Evolutionary conservation across 208 protist species (phyloP).

Genomic region (Tritrichomonas foetus): DNA sequence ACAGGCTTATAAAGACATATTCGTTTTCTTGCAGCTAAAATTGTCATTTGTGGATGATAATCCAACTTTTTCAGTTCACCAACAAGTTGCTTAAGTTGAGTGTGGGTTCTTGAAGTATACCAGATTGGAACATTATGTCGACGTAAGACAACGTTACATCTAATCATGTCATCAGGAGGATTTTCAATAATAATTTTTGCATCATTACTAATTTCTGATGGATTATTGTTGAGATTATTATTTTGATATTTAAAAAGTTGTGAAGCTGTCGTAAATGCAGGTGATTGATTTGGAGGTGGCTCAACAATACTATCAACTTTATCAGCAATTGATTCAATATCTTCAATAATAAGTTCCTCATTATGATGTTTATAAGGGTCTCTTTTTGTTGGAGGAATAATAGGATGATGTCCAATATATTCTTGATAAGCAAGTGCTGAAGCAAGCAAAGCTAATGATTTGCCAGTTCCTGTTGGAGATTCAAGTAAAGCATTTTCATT

Average conservation of each 20-base stretch:
- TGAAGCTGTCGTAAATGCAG: too few species aligned
- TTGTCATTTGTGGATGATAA: constrained; percentile 38
- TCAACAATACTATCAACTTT: too few species aligned
- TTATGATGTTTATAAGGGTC: neutral
- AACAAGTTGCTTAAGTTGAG: constrained; percentile 38
- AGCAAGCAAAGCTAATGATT: neutral
- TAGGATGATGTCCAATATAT: neutral
- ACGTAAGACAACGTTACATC: neutral
- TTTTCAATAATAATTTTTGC: neutral
- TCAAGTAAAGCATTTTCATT: constrained; percentile 7
- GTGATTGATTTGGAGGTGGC: too few species aligned
- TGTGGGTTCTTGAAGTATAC: constrained; percentile 34
- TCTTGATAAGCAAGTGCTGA: neutral
- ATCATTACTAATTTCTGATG: too few species aligned
- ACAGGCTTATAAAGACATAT: neutral
- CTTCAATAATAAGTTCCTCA: neutral
- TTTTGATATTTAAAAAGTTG: too few species aligned
- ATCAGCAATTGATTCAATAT: neutral
- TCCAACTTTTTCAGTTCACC: constrained; percentile 35
- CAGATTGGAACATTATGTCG: neutral
- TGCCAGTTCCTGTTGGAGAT: constrained; percentile 21
- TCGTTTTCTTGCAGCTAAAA: neutral
- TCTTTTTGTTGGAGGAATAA: neutral
- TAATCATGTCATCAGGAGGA: neutral
- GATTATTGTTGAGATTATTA: too few species aligned